Conservation (phyloP, 208 protist species). For the Vickermania spadyakhi region DNA sequence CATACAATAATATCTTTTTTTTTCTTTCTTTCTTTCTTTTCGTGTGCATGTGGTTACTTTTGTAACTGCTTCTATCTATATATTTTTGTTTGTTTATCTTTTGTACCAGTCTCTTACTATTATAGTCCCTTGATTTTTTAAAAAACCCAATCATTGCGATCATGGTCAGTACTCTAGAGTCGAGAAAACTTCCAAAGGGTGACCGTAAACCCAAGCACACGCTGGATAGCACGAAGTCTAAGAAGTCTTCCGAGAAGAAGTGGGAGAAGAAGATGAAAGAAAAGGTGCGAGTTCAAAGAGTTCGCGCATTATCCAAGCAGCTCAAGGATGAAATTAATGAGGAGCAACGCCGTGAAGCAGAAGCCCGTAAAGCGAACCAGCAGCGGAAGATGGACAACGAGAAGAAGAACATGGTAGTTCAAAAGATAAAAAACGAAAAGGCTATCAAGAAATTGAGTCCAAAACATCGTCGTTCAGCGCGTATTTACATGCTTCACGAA, state of each 20-base stretch:
- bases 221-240: constrained; percentile 25
- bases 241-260: constrained; percentile 46
- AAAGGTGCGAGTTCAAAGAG: constrained; percentile 41
- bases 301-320: constrained; percentile 52
- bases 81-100: no score
- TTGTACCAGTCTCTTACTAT: no score
- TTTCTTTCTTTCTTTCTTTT: no score
- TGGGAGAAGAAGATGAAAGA: constrained; percentile 79
- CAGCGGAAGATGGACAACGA: constrained; percentile 79
- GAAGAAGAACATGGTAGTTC: constrained; percentile 88
- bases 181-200: constrained; percentile 51
- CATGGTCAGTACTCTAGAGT: constrained; percentile 24
- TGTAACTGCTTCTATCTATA: no score
- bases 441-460: constrained; percentile 83
- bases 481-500: constrained; percentile 88
- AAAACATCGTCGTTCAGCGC: constrained; percentile 76
- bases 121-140: constrained; percentile 3
- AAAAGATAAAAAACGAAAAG: constrained; percentile 87
- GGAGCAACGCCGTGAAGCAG: constrained; percentile 59
- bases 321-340: constrained; percentile 79
- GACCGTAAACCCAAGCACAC: constrained; percentile 41
- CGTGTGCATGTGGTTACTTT: no score
- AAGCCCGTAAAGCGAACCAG: constrained; percentile 76
- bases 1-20: no score
- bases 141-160: background rate